Base-by-base conservation (phyloP, 768 basidiomycete genomes). In the Chlorophyllum brunneum region DNA sequence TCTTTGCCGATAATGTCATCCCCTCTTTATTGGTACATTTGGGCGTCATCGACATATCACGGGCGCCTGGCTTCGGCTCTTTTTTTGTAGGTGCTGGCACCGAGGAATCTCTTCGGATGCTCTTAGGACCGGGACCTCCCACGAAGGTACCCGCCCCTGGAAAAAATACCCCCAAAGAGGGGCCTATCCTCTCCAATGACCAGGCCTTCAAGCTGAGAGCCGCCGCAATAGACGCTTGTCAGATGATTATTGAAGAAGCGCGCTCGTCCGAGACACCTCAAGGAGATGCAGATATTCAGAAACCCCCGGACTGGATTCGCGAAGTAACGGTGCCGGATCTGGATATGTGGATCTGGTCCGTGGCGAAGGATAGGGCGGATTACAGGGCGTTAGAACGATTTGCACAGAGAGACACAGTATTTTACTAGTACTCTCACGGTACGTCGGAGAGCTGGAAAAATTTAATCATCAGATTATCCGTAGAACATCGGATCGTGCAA, bases 11-110 rank as follows among this genome's bases (percentile, higher is more conserved):
- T 69, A 90, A 92, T 60, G 86, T 93, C 48, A 65, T 92, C 11
- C 88, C 90, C 2, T 90, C 91, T n/a, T 72, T 93, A 48, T 80
- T 92, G 45, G 67, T 92, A 39, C 84, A 90, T 64, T 70, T 92
- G 15, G 85, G 85, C 38, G 78, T 93, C 40, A 72, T 95, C 58
- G 81, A 90, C 61, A 67, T 90, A 38, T 80, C 85, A 3, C 57
- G 67, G 24, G 69, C 79, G 20, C 63, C 74, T 46, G 67, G 61
- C 5, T 62, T 87, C 39, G 66, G 68, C 4, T 57, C 51, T 5
- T 60, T 82, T 41, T 88, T 88, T 63, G 75, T 79, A 39, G 66
- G 62, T 43, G 76, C 76, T 8, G 67, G 69, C 26, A 67, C 73
- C 5, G 61, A 68, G 2, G 67, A 68, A 29, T 62, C 60, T 20